Percentiles rank a stretch among this genome's conserved stretches.
These are phyloP conservation scores for Marasmius fiardii DNA, from an alignment of 1,284 basidiomycete genomes.

Conservation along the genomic window DNA sequence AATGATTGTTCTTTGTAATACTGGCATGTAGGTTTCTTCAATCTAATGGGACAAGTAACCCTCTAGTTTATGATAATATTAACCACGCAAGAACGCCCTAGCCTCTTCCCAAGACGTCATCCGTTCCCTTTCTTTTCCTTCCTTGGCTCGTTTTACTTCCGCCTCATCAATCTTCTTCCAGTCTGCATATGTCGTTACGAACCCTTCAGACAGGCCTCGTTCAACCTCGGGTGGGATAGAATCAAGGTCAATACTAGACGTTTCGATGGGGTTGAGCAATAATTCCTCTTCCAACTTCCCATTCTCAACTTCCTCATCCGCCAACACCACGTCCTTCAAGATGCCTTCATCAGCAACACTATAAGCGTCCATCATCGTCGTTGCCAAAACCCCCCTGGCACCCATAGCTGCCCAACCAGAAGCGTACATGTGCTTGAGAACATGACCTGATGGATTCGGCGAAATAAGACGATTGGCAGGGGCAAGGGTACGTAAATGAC, in stretches of 20 bases:
- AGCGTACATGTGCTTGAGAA: constrained; percentile 73
- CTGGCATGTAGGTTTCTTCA: no score
- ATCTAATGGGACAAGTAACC: no score
- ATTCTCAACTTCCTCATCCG: constrained; percentile 16
- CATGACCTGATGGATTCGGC: constrained; percentile 27
- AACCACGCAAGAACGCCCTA: constrained; percentile 33
- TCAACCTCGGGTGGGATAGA: constrained; percentile 50
- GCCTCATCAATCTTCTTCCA: constrained; percentile 71
- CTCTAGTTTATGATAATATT: no score
- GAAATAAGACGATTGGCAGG: constrained; percentile 50
- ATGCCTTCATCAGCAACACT: constrained; percentile 64
- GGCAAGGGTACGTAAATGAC: constrained; percentile 48
- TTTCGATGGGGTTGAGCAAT: constrained; percentile 27
- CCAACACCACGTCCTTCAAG: constrained; percentile 44
- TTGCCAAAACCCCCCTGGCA: constrained; percentile 89
- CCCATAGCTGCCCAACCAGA: constrained; percentile 94
- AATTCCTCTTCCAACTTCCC: constrained; percentile 26
- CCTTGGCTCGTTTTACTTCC: constrained; percentile 57
- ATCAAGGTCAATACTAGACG: constrained; percentile 31
- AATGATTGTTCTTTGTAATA: no score
- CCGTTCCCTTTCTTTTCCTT: constrained; percentile 77
- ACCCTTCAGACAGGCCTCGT: constrained; percentile 44
- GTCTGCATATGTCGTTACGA: constrained; percentile 58
- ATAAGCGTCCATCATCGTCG: constrained; percentile 94
- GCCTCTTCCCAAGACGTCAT: constrained; percentile 62